phyloP scores from a whole-genome alignment of 306 rosid species.

The Quillaja saponaria region DNA sequence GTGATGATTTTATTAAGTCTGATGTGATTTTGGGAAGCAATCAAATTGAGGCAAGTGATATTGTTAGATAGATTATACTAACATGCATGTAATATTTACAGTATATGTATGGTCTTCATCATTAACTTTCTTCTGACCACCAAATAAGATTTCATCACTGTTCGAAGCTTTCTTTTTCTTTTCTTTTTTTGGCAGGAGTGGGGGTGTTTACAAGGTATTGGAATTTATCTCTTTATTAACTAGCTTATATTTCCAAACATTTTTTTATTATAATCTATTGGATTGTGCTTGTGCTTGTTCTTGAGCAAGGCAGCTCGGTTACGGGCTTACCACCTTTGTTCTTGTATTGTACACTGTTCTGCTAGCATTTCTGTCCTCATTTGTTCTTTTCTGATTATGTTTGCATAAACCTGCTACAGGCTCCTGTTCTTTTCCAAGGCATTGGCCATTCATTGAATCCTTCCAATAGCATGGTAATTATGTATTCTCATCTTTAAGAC shows the following conservation, averaged over 20 bases:
- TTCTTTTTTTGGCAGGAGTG: neutral
- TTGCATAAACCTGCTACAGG: conserved; percentile 55
- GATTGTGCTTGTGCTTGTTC: too few species aligned
- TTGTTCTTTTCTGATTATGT: conserved; percentile 30
- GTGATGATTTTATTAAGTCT: conserved; percentile 71
- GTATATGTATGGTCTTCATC: neutral
- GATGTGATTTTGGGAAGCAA: conserved; percentile 76
- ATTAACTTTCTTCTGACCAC: conserved; percentile 17
- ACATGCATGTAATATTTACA: neutral
- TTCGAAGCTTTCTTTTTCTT: conserved; percentile 11
- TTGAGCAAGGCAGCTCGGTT: too few species aligned
- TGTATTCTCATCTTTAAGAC: conserved; percentile 23
- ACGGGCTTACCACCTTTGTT: neutral
- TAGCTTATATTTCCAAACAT: too few species aligned
- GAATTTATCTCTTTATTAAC: too few species aligned
- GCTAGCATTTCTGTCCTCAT: neutral
- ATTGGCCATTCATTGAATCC: conserved; percentile 86
- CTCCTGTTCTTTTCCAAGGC: conserved; percentile 95
- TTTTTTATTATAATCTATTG: too few species aligned
- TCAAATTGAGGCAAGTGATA: conserved; percentile 70
- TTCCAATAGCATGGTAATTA: conserved; percentile 85
- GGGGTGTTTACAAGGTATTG: neutral
- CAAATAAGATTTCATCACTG: neutral
- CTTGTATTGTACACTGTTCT: neutral
- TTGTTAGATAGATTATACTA: conserved; percentile 1